Conservation (phyloP, 2,329 filamentous ascomycete species). For the Fusarium illudens region DNA sequence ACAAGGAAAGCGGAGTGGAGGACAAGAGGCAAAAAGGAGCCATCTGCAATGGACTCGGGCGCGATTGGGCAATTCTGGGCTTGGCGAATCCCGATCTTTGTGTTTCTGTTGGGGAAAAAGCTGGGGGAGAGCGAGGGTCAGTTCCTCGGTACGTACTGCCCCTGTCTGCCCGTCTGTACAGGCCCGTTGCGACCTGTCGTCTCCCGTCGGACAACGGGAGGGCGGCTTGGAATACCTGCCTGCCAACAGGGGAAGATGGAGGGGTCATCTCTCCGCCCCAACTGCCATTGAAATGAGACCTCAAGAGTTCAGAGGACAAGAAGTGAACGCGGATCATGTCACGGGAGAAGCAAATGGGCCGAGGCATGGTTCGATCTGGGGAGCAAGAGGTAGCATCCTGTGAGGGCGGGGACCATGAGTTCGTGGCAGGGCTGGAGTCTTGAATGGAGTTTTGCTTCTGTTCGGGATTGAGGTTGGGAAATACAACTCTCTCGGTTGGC, state of each 20-base stretch:
- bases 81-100: slow-evolving; percentile 39
- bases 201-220: slow-evolving; percentile 29
- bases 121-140: slow-evolving; percentile 35
- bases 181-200: neutral
- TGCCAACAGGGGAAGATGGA: neutral
- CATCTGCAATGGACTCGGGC: slow-evolving; percentile 9
- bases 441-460: slow-evolving; percentile 8
- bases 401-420: slow-evolving; percentile 10
- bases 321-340: slow-evolving; percentile 15
- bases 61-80: slow-evolving; percentile 20
- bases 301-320: neutral
- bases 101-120: slow-evolving; percentile 43
- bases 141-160: slow-evolving; percentile 18
- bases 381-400: neutral
- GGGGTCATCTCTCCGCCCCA: neutral
- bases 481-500: slow-evolving; percentile 3
- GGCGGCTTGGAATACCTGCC: neutral
- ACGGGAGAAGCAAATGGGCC: slow-evolving; percentile 32
- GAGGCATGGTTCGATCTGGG: slow-evolving; percentile 37
- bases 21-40: slow-evolving; percentile 2
- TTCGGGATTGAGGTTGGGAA: neutral
- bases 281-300: slow-evolving; percentile 1
- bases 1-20: neutral
- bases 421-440: slow-evolving; percentile 30
- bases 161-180: neutral